Percentiles rank a stretch among this genome's conserved stretches.
Conservation (phyloP, 2,329 filamentous ascomycete genomes). For the Ambrosiella beaveri region DNA sequence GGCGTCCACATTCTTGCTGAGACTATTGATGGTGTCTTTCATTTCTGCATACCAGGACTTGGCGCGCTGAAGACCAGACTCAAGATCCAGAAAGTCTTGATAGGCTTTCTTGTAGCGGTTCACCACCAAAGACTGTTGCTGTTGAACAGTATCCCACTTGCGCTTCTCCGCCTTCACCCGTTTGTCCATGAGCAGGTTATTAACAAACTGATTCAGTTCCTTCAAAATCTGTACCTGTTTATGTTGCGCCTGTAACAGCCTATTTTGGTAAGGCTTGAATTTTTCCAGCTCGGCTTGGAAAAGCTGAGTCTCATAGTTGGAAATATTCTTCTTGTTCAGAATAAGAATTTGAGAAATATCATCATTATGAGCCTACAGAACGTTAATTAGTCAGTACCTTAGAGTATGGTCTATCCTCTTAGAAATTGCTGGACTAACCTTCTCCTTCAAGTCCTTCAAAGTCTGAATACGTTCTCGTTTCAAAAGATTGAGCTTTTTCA, state of each 20-base stretch:
- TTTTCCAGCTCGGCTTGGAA: conserved; percentile 97
- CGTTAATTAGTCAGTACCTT: background rate
- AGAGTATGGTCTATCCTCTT: background rate
- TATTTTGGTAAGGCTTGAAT: conserved; percentile 80
- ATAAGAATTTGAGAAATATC: conserved; percentile 97
- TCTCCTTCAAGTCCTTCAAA: conserved; percentile 91
- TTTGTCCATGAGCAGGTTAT: conserved; percentile 79
- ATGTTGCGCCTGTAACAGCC: conserved; percentile 81
- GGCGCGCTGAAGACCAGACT: conserved; percentile 69
- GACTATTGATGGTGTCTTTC: conserved; percentile 79
- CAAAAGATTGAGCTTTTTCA: conserved; percentile 80
- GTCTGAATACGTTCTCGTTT: conserved; percentile 86
- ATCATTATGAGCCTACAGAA: conserved; percentile 28
- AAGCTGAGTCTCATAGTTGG: conserved; percentile 77
- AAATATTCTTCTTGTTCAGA: conserved; percentile 90
- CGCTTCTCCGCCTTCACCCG: conserved; percentile 83
- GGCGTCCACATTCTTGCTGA: conserved; percentile 88
- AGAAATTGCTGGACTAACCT: conserved; percentile 39
- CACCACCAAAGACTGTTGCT: conserved; percentile 65
- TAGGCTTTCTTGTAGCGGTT: conserved; percentile 80
- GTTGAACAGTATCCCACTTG: conserved; percentile 79
- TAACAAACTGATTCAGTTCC: conserved; percentile 76
- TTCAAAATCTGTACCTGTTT: conserved; percentile 92
- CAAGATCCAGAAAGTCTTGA: conserved; percentile 79
- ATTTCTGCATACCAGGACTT: conserved; percentile 92